Evolutionary conservation across 495 filamentous ascomycete species (phyloP).

Genomic region (Chaetomium tenue): DNA sequence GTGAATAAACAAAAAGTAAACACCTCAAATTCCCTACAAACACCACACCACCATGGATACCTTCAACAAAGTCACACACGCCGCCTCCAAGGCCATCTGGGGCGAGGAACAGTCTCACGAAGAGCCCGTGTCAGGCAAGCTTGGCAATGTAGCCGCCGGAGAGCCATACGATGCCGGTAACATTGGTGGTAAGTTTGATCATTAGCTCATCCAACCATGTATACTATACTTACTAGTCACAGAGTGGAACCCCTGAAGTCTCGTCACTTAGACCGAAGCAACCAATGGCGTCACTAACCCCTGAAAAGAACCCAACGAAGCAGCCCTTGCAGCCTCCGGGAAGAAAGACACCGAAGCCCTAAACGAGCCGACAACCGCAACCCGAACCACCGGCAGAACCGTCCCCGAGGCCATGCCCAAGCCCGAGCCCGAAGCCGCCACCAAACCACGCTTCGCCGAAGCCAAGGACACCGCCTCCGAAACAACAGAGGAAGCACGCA

Average conservation of each 20-base stretch:
- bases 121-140: conserved; percentile 55
- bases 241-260: neutral
- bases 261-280: neutral
- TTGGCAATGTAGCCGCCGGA: conserved; percentile 53
- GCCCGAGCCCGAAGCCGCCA: conserved; percentile 5
- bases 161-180: conserved; percentile 61
- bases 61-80: conserved; percentile 47
- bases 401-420: conserved; percentile 1
- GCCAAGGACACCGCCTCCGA: neutral
- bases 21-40: neutral
- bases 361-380: neutral
- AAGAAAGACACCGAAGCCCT: neutral
- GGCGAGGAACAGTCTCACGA: conserved; percentile 41
- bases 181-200: conserved; percentile 38
- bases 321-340: neutral
- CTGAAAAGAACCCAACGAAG: conserved; percentile 9
- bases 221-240: neutral
- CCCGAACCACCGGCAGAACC: conserved; percentile 8
- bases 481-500: neutral
- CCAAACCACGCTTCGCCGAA: conserved; percentile 5
- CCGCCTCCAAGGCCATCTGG: conserved; percentile 53
- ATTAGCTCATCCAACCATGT: neutral
- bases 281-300: neutral
- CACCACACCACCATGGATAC: conserved; percentile 49
- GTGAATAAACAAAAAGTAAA: too few relatives aligned